Percentiles rank a stretch among this genome's conserved stretches.
Evolutionary conservation across 441 rosid genomes (phyloP).

Genomic region (Daphne laureola): DNA sequence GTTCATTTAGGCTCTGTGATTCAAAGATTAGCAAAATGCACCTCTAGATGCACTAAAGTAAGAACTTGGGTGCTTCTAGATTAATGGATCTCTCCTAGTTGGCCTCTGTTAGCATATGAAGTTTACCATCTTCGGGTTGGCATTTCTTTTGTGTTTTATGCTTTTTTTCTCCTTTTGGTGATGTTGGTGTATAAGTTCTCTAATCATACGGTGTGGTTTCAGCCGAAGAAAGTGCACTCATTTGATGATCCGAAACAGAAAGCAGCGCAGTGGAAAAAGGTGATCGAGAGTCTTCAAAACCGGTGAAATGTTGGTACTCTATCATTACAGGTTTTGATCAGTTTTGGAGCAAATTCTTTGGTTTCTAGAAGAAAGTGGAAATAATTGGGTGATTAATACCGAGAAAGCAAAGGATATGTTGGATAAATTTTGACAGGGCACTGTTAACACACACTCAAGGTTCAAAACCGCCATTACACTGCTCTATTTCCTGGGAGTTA

Average conservation of each 20-base stretch:
- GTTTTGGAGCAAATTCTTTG: slow-evolving; percentile 17
- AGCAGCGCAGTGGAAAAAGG: slow-evolving; percentile 97
- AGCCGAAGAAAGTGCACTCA: slow-evolving; percentile 90
- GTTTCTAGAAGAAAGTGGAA: slow-evolving; percentile 15
- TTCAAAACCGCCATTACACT: slow-evolving; percentile 5
- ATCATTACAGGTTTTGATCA: slow-evolving; percentile 1
- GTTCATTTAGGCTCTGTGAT: too few relatives aligned
- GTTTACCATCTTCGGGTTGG: too few relatives aligned
- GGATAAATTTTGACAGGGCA: slow-evolving; percentile 17
- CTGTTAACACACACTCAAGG: slow-evolving; percentile 24
- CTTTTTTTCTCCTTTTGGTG: not conserved
- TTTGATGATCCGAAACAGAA: slow-evolving; percentile 91
- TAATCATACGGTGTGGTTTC: slow-evolving; percentile 20
- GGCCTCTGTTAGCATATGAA: too few relatives aligned
- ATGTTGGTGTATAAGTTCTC: slow-evolving; percentile 3
- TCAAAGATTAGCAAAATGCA: too few relatives aligned
- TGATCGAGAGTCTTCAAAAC: slow-evolving; percentile 83
- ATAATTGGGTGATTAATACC: slow-evolving; percentile 8
- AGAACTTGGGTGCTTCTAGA: too few relatives aligned
- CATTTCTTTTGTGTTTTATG: too few relatives aligned
- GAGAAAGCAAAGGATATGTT: slow-evolving; percentile 18
- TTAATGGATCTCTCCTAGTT: too few relatives aligned
- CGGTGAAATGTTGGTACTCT: slow-evolving; percentile 41
- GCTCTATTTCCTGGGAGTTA: slow-evolving; percentile 4
- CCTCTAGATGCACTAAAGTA: too few relatives aligned